These are phyloP conservation scores for Cyathus striatus DNA, from an alignment of 768 basidiomycete species.

Conservation along the genomic window DNA sequence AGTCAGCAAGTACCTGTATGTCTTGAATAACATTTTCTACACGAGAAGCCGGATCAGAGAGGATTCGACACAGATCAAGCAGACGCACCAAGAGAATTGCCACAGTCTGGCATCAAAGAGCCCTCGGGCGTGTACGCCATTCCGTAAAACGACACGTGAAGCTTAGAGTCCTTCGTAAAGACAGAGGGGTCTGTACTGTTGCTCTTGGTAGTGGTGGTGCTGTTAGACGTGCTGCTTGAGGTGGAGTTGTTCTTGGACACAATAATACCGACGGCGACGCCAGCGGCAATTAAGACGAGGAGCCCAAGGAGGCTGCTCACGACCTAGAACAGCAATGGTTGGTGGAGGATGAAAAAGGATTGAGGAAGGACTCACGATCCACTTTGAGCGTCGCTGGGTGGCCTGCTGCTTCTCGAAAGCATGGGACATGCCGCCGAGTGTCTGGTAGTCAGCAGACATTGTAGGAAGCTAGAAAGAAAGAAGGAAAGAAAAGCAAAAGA, in stretches of 20 bases:
- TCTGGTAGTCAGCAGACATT: conserved; percentile 12
- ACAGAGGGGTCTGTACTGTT: conserved; percentile 52
- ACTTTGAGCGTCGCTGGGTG: conserved; percentile 40
- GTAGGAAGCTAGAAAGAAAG: conserved; percentile 6
- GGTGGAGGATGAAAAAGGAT: conserved; percentile 1
- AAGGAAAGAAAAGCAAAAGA: conserved; percentile 6
- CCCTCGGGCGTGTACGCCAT: conserved; percentile 82
- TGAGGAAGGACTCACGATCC: conserved; percentile 41
- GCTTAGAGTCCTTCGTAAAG: conserved; percentile 60
- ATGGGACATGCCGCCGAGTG: conserved; percentile 14
- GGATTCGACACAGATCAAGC: background rate
- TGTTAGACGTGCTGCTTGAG: conserved; percentile 2
- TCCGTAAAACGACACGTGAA: conserved; percentile 78
- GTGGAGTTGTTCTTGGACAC: conserved; percentile 46
- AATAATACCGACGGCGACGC: conserved; percentile 59
- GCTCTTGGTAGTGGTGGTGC: too few species aligned
- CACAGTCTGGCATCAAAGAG: conserved; percentile 64
- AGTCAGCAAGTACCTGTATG: conserved; percentile 47
- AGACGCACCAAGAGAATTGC: conserved; percentile 38
- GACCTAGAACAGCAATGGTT: conserved; percentile 32
- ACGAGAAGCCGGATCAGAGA: conserved; percentile 1
- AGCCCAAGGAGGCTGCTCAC: conserved; percentile 44
- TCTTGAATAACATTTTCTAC: conserved; percentile 61
- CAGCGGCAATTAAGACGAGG: conserved; percentile 48
- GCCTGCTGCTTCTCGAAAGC: conserved; percentile 24